Evolutionary conservation across 2,329 filamentous ascomycete genomes (phyloP), one percentile per base, ranked within the genome.

Genomic region (Malbranchea cinnamomea): DNA sequence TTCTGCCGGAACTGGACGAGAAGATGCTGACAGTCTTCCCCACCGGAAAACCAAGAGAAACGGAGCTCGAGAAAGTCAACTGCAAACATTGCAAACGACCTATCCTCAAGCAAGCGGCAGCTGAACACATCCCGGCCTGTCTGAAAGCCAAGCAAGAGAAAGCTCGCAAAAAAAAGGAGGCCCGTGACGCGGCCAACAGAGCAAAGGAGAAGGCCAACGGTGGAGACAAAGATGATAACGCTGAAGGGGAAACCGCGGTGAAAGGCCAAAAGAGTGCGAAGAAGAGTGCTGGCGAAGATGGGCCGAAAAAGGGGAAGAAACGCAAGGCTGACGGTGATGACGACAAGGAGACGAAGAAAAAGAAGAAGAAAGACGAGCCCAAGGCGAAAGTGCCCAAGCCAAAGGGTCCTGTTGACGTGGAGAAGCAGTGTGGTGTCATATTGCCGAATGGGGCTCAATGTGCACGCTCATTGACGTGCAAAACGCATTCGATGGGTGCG

Each of bases 51-150:
- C 83, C 84, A 0, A 67, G 92, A 41, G 76, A 84, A 43, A 85
- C 93, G 47, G 66, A 65, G 33, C 70, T 79, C 7, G 82, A 92
- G 39, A 68, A 82, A 6, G 74, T 89, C 29, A 68, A 78, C 41
- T 98, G 87, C 67, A 94, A 89, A 52, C 83, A 91, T 52, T 98
- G 87, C 60, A 93, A 89, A 57, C 85, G 91, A 45, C 79, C 79
- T 30, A 71, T 93, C 8, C 63, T 89, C 9, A 79, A 77, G 44
- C 72, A 72, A 18, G 74, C 73, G 1, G 78, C 81, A 2, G 76
- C 77, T 35, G 70, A 71, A 11, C 87, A 98, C 48, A 82, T 93
- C 36, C 75, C 77, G 21, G 72, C 77, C 26, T 98, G 87, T 46
- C 60, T 94, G 34, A 78, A 76, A 42, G 71, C 84, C 33, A 93